Conservation (phyloP, 768 basidiomycete species). For the Rhizopogon roseolus region DNA sequence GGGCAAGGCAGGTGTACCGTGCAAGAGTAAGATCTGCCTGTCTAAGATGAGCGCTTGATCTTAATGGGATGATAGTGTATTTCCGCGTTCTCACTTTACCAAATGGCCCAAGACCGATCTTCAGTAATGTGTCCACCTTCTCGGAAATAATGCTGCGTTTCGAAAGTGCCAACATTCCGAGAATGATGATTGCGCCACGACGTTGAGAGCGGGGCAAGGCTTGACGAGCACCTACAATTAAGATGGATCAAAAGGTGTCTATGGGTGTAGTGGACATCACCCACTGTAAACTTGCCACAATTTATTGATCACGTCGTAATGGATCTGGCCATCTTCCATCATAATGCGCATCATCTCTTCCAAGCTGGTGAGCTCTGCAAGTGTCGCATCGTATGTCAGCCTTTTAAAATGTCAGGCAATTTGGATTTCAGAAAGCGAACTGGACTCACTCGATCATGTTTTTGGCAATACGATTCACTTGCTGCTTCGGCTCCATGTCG, state of each 20-base stretch:
- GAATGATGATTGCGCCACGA: constrained; percentile 91
- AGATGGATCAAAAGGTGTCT: background rate
- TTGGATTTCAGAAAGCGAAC: background rate
- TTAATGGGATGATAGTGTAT: background rate
- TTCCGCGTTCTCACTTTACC: constrained; percentile 58
- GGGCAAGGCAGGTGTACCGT: constrained; percentile 88
- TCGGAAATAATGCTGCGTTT: constrained; percentile 75
- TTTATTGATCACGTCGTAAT: constrained; percentile 80
- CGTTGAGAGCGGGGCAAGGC: constrained; percentile 79
- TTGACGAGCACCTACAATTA: constrained; percentile 58
- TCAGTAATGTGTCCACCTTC: constrained; percentile 78
- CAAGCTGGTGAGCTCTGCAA: constrained; percentile 92
- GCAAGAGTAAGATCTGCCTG: constrained; percentile 88
- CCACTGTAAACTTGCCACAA: constrained; percentile 96
- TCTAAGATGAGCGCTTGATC: background rate
- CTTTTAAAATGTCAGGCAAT: constrained; percentile 35
- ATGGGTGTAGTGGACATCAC: constrained; percentile 19
- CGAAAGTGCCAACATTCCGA: constrained; percentile 95
- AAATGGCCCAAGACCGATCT: constrained; percentile 76
- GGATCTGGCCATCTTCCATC: constrained; percentile 86
- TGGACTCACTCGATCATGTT: constrained; percentile 89
- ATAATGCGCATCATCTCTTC: constrained; percentile 97
- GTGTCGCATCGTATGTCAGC: constrained; percentile 84
- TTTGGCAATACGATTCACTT: constrained; percentile 89
- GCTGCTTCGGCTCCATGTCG: constrained; percentile 73